Conservation (phyloP, 352 stramenopile genomes). For the Phytophthora tentaculata region DNA sequence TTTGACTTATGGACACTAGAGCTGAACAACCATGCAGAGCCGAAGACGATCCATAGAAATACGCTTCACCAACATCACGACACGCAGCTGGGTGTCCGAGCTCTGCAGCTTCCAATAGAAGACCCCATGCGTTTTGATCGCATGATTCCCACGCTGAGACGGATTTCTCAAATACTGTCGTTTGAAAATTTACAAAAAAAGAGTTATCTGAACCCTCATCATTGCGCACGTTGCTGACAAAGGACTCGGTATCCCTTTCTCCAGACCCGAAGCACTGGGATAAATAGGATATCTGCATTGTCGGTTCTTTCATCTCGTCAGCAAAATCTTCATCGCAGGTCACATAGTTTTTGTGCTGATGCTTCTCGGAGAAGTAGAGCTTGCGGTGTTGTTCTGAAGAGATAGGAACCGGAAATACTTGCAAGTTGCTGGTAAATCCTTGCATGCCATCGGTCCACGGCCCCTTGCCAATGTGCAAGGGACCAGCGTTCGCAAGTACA, state of each 20-base stretch:
- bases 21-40: conserved; percentile 23
- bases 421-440: conserved; percentile 70
- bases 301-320: not conserved
- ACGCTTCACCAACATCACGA: conserved; percentile 36
- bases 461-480: conserved; percentile 69
- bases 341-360: conserved; percentile 32
- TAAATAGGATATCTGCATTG: conserved; percentile 52
- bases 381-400: conserved; percentile 32
- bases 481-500: conserved; percentile 60
- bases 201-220: not conserved
- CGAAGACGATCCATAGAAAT: conserved; percentile 44
- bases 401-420: conserved; percentile 46
- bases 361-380: conserved; percentile 36
- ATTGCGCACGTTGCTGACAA: too few species aligned
- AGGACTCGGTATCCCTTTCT: not conserved
- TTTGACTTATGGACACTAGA: conserved; percentile 14
- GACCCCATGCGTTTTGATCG: conserved; percentile 34
- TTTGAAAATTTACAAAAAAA: conserved; percentile 17
- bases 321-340: conserved; percentile 2
- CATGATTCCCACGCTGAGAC: conserved; percentile 22
- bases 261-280: conserved; percentile 31
- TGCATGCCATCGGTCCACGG: conserved; percentile 71
- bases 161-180: conserved; percentile 18
- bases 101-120: conserved; percentile 43
- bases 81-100: conserved; percentile 39